Evolutionary conservation across 2,329 filamentous ascomycete genomes (phyloP), one percentile per base, ranked within the genome.

Genomic region (Penicillium sp.): DNA sequence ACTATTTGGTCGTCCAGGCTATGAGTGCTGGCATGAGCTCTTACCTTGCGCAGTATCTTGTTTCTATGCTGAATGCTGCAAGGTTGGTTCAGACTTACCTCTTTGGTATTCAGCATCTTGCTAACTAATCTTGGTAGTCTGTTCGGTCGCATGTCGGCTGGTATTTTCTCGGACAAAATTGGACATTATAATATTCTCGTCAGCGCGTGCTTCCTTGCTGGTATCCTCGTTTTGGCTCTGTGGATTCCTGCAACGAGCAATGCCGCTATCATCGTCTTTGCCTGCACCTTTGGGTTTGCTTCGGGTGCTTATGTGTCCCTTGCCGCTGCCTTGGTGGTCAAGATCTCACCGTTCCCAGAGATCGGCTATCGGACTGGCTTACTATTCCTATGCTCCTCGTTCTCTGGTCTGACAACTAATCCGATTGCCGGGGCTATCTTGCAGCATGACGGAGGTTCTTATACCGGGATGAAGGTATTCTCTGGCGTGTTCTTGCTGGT

Each of bases 321-420:
- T 21, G 76, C 78, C 0, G 83, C 88, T 0, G 80, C 87, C 0
- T 74, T 88, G 26, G 51, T 67, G 2, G 78, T 90, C 27, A 86
- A 90, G 65, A 86, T 91, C 59, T 85, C 83, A 2, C 85, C 88
- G 21, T 82, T 90, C 24, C 77, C 82, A 21, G 80, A 89, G 68
- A 86, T 91, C 37, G 89, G 89, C 9, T 82, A 86, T 1, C 78
- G 88, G 5, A 84, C 80, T 2, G 89, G 89, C 0, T 79, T 82
- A 0, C 77, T 84, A 7, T 88, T 88, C 64, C 80, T 84, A 16
- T 68, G 86, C 47, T 77, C 85, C 55, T 79, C 84, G 1, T 71
- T 90, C n/a, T 86, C 85, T 6, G 86, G 84, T 0, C 73, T 91
- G 53, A 84, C 84, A 0, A 86, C 86, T 1, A 84, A 80, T 47